Conservation (phyloP, 805 yeast species). For the Pichia ethanolica region DNA sequence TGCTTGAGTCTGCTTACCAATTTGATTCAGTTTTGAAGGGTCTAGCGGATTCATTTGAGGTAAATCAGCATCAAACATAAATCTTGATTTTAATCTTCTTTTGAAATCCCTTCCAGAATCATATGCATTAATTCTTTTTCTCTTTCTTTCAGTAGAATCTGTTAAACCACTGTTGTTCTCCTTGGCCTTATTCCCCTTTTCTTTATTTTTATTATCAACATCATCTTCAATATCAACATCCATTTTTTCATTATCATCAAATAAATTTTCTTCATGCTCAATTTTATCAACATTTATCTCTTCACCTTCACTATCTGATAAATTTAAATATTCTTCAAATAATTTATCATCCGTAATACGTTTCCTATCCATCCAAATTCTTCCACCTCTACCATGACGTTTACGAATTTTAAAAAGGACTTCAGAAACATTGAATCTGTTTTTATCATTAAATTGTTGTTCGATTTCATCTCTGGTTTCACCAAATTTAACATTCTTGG, state of each 20-base stretch:
- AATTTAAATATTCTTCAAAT: slow-evolving; percentile 34
- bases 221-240: slow-evolving; percentile 5
- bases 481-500: slow-evolving; percentile 18
- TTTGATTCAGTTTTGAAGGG: slow-evolving; percentile 77
- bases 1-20: slow-evolving; percentile 79
- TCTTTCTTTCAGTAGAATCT: slow-evolving; percentile 6
- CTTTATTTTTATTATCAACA: neutral
- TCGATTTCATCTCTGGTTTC: slow-evolving; percentile 13
- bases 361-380: slow-evolving; percentile 68
- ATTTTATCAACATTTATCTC: slow-evolving; percentile 11
- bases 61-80: slow-evolving; percentile 43
- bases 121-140: slow-evolving; percentile 24
- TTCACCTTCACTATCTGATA: slow-evolving; percentile 24
- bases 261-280: slow-evolving; percentile 2
- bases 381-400: slow-evolving; percentile 66
- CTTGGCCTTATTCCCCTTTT: neutral
- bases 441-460: slow-evolving; percentile 10
- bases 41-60: slow-evolving; percentile 50
- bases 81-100: slow-evolving; percentile 39
- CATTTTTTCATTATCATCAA: slow-evolving; percentile 38
- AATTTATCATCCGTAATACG: slow-evolving; percentile 28
- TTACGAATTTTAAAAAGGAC: slow-evolving; percentile 59
- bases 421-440: slow-evolving; percentile 32
- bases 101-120: slow-evolving; percentile 28
- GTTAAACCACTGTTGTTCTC: too few relatives aligned